Conservation (phyloP, 148 eudicot species). For the Arctostaphylos glauca region DNA sequence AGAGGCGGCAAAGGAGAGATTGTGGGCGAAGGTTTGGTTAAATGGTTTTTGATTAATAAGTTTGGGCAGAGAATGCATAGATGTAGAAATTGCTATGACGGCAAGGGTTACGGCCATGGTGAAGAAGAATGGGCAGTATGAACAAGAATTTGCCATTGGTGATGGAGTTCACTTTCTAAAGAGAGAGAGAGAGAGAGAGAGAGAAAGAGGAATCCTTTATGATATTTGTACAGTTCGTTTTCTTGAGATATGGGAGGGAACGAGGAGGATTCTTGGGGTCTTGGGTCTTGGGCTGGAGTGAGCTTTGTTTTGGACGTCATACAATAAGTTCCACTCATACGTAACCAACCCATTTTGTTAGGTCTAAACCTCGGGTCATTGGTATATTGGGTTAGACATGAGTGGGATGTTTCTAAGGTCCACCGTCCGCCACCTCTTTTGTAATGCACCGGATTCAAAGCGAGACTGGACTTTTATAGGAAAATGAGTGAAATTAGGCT, state of each 20-base stretch:
- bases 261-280: background rate
- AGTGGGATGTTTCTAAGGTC: no score
- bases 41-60: constrained; percentile 7
- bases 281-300: background rate
- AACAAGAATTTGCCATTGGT: constrained; percentile 48
- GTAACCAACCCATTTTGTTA: no score
- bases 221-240: background rate
- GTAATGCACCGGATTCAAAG: no score
- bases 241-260: constrained; percentile 5
- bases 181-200: constrained; percentile 14
- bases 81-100: constrained; percentile 27
- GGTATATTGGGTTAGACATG: no score
- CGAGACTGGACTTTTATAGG: no score
- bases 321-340: background rate
- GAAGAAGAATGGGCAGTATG: constrained; percentile 56
- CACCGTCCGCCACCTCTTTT: no score
- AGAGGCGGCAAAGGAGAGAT: constrained; percentile 32
- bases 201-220: background rate
- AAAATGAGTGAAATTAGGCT: no score
- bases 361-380: no score
- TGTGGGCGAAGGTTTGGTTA: constrained; percentile 9
- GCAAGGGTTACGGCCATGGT: constrained; percentile 39
- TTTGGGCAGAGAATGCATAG: constrained; percentile 5
- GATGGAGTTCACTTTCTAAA: background rate
- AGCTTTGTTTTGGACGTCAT: background rate